Conservation (phyloP, 352 stramenopile species). For the Pythium phragmitis region DNA sequence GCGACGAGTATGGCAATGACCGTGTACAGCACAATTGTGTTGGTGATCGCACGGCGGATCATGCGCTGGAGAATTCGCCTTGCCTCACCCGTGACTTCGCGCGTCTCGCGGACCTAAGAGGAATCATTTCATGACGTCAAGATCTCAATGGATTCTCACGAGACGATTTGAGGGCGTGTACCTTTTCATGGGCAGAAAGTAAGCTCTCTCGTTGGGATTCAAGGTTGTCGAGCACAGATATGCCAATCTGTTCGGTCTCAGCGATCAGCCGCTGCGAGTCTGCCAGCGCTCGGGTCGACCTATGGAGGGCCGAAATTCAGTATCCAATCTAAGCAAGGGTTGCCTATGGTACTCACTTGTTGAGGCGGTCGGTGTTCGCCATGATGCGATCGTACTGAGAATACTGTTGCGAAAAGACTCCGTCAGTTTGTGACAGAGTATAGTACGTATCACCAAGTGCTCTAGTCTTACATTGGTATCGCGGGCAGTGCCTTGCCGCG, state of each 20-base stretch:
- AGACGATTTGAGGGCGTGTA: conserved; percentile 8
- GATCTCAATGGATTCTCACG: conserved; percentile 4
- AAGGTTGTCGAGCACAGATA: conserved; percentile 70
- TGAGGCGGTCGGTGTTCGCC: conserved; percentile 63
- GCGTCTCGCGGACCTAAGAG: conserved; percentile 66
- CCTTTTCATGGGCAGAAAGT: conserved; percentile 68
- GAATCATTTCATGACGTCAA: conserved; percentile 1
- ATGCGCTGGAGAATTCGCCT: conserved; percentile 71
- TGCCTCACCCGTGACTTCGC: conserved; percentile 63
- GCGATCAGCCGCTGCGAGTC: conserved; percentile 28
- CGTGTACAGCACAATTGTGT: conserved; percentile 79
- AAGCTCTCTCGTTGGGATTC: conserved; percentile 69
- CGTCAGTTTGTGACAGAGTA: not conserved
- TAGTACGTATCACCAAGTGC: not conserved
- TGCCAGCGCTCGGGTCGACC: conserved; percentile 54
- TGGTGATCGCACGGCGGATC: conserved; percentile 74
- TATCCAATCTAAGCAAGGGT: not conserved
- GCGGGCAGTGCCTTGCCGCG: conserved; percentile 21
- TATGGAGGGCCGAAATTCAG: conserved; percentile 16
- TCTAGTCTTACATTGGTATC: conserved; percentile 31
- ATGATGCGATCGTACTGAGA: conserved; percentile 72
- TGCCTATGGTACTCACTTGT: conserved; percentile 31
- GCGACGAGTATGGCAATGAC: conserved; percentile 67
- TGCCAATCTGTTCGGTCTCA: conserved; percentile 40
- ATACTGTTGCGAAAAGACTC: conserved; percentile 27